Conservation (phyloP, 306 rosid species). For the Myrica gale region DNA sequence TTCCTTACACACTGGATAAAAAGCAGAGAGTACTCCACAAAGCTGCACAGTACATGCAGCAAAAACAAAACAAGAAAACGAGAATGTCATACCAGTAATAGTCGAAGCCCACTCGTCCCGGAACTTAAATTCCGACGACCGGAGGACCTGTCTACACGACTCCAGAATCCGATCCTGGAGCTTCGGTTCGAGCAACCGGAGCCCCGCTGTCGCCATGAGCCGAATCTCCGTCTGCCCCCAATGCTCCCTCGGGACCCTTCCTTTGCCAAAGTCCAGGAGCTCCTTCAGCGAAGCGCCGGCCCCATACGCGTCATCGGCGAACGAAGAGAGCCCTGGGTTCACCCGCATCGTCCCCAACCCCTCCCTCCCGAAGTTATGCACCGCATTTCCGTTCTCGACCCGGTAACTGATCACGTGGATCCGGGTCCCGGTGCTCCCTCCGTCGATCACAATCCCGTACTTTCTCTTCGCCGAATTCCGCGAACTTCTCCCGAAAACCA, state of each 20-base stretch:
- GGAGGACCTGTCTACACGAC: conserved; percentile 58
- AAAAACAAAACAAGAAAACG: not conserved
- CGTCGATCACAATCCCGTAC: conserved; percentile 71
- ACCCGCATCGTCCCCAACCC: conserved; percentile 63
- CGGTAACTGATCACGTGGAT: conserved; percentile 63
- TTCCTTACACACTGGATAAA: not conserved
- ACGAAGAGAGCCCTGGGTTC: conserved; percentile 80
- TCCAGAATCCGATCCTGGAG: conserved; percentile 58
- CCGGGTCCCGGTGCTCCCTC: conserved; percentile 89
- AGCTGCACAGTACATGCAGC: not conserved
- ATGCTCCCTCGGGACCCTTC: conserved; percentile 53
- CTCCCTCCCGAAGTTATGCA: conserved; percentile 50
- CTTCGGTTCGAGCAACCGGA: conserved; percentile 53
- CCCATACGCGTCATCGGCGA: conserved; percentile 47
- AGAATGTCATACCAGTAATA: conserved; percentile 54
- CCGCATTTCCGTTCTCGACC: conserved; percentile 26
- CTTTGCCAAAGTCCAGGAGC: conserved; percentile 69
- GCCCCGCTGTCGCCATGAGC: conserved; percentile 96
- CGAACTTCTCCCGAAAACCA: conserved; percentile 17
- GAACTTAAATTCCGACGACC: conserved; percentile 65
- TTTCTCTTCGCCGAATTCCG: conserved; percentile 21
- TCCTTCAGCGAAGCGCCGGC: conserved; percentile 59
- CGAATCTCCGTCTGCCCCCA: conserved; percentile 77
- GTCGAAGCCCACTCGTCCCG: conserved; percentile 87
- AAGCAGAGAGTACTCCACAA: not conserved